A percentile compares a stretch with the other conserved stretches of the same genome.
Evolutionary conservation across 106 monocot genomes (phyloP).

Genomic region (Allium cepa): DNA sequence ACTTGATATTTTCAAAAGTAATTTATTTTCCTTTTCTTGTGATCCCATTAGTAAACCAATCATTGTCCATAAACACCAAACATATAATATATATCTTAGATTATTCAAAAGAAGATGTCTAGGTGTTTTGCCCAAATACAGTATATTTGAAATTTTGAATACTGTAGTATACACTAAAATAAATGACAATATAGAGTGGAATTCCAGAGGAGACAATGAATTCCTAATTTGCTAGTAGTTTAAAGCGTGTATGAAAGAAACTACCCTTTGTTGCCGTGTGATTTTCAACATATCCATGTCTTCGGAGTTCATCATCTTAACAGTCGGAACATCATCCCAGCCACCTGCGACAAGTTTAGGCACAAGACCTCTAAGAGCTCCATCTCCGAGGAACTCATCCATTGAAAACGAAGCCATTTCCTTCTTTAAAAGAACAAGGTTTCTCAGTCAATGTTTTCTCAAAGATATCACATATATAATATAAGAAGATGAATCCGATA

Average conservation of each 20-base stretch:
- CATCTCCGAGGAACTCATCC: slow-evolving; percentile 30
- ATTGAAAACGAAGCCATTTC: slow-evolving; percentile 22
- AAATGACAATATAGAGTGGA: neutral
- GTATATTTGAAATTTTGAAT: neutral
- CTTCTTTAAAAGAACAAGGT: neutral
- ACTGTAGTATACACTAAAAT: neutral
- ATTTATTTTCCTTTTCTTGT: too few species aligned
- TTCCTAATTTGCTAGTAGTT: neutral
- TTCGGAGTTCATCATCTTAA: slow-evolving; percentile 28
- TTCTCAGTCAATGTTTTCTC: too few species aligned
- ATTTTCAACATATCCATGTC: slow-evolving; percentile 23
- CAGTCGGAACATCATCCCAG: slow-evolving; percentile 30
- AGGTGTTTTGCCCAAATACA: too few species aligned
- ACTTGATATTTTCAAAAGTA: too few species aligned
- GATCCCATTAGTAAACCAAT: too few species aligned
- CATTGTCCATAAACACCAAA: too few species aligned
- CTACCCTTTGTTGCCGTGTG: slow-evolving; percentile 22
- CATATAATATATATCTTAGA: too few species aligned
- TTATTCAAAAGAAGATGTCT: too few species aligned
- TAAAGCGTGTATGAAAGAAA: neutral
- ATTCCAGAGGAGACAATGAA: neutral
- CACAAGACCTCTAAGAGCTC: slow-evolving; percentile 14
- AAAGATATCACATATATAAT: too few species aligned
- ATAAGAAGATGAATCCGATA: too few species aligned
- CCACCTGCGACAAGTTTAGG: slow-evolving; percentile 22